Evolutionary conservation across 2,329 filamentous ascomycete species (phyloP).

Genomic region (Sarocladiaceae sp.): DNA sequence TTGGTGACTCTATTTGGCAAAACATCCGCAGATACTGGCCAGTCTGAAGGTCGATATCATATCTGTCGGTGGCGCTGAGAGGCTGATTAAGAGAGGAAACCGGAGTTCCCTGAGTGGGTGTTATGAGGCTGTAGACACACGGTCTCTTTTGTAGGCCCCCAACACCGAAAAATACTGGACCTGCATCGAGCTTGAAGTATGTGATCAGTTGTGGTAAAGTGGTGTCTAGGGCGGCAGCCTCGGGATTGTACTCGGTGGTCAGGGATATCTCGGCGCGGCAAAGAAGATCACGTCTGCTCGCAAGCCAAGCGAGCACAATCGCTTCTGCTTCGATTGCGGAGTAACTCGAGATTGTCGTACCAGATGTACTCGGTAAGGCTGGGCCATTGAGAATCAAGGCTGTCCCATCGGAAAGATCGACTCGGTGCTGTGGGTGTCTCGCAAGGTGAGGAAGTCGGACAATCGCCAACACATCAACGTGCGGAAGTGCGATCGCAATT

Average conservation of each 20-base stretch:
- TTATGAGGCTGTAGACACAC: slow-evolving; percentile 35
- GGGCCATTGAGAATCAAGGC: background rate
- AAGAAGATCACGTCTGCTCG: background rate
- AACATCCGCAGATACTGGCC: slow-evolving; percentile 42
- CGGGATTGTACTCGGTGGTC: background rate
- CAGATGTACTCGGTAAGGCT: background rate
- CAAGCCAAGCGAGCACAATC: slow-evolving; percentile 1
- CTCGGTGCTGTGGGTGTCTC: slow-evolving; percentile 1
- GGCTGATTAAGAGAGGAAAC: slow-evolving; percentile 31
- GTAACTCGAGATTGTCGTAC: background rate
- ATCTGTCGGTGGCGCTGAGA: slow-evolving; percentile 30
- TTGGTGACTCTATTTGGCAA: slow-evolving; percentile 39
- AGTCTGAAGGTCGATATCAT: slow-evolving; percentile 39
- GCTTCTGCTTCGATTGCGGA: background rate
- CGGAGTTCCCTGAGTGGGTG: slow-evolving; percentile 30
- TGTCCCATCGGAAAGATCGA: background rate
- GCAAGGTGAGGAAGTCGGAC: background rate
- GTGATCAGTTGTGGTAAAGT: background rate
- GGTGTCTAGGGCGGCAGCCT: background rate
- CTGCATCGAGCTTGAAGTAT: background rate
- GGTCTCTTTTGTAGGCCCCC: background rate
- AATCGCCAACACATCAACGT: background rate
- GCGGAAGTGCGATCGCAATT: background rate
- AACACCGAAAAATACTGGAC: background rate
- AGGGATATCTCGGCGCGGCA: background rate